Percentiles rank a stretch among this genome's conserved stretches.
These are phyloP conservation scores for Candida insectalens DNA, from an alignment of 805 yeast genomes.

Conservation along the genomic window DNA sequence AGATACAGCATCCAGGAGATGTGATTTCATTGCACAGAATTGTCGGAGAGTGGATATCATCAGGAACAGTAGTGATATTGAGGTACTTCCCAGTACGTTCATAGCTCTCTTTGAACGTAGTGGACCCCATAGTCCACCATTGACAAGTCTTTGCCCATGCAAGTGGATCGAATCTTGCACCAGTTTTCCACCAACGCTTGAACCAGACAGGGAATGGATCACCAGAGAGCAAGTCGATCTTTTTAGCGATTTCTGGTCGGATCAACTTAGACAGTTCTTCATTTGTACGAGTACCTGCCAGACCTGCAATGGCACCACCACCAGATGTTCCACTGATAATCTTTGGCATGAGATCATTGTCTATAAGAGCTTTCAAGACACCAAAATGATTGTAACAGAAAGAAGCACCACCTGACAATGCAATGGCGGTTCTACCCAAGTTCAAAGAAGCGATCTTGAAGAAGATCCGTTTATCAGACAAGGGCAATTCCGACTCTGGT, in stretches of 20 bases:
- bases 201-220: conserved; percentile 47
- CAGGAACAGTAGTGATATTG: conserved; percentile 71
- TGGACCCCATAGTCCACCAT: conserved; percentile 67
- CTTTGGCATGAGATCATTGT: conserved; percentile 54
- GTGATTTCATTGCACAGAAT: conserved; percentile 70
- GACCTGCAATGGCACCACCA: conserved; percentile 70
- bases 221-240: conserved; percentile 63
- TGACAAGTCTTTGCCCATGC: conserved; percentile 62
- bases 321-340: conserved; percentile 75
- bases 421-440: conserved; percentile 63
- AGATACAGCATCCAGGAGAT: conserved; percentile 72
- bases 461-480: conserved; percentile 34
- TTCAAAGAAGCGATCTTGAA: conserved; percentile 52
- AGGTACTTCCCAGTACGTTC: conserved; percentile 60
- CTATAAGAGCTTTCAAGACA: conserved; percentile 59
- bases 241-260: conserved; percentile 50
- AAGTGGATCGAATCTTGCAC: conserved; percentile 68
- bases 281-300: conserved; percentile 60
- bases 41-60: conserved; percentile 75
- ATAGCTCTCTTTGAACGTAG: conserved; percentile 63
- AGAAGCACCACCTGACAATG: conserved; percentile 73
- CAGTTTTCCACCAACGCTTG: conserved; percentile 60
- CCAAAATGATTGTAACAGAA: conserved; percentile 76
- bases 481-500: conserved; percentile 8
- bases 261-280: conserved; percentile 50